Conservation (phyloP, 257 asterid species). For the Plantago elongata region DNA sequence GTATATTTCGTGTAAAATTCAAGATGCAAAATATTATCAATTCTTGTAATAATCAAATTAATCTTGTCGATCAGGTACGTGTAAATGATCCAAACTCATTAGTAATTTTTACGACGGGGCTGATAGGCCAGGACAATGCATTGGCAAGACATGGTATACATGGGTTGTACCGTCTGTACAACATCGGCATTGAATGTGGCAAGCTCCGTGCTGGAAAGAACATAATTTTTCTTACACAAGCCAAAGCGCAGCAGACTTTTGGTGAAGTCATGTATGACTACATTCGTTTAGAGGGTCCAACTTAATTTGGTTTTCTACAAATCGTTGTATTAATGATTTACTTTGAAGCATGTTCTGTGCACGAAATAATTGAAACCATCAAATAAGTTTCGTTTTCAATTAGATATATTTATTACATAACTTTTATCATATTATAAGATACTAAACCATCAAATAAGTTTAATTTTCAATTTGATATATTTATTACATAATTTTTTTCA, state of each 20-base stretch:
- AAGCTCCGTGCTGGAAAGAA: constrained; percentile 21
- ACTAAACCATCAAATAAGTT: too few relatives aligned
- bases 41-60: not conserved
- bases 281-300: constrained; percentile 28
- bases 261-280: constrained; percentile 39
- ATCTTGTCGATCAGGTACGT: constrained; percentile 22
- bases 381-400: too few relatives aligned
- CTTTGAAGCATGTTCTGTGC: too few relatives aligned
- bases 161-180: constrained; percentile 32
- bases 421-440: too few relatives aligned
- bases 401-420: too few relatives aligned
- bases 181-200: constrained; percentile 15
- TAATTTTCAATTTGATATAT: too few relatives aligned
- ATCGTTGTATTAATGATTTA: too few relatives aligned
- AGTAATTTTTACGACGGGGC: constrained; percentile 19
- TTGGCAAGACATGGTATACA: constrained; percentile 43
- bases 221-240: constrained; percentile 27
- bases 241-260: constrained; percentile 22
- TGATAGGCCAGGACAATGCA: constrained; percentile 33
- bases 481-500: too few relatives aligned
- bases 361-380: too few relatives aligned
- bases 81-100: constrained; percentile 18
- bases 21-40: too few relatives aligned
- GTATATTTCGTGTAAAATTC: constrained; percentile 2
- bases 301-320: too few relatives aligned